Evolutionary conservation across 208 protist genomes (phyloP), one percentile per base, ranked within the genome.

Genomic region (Wallacemonas sp.): DNA sequence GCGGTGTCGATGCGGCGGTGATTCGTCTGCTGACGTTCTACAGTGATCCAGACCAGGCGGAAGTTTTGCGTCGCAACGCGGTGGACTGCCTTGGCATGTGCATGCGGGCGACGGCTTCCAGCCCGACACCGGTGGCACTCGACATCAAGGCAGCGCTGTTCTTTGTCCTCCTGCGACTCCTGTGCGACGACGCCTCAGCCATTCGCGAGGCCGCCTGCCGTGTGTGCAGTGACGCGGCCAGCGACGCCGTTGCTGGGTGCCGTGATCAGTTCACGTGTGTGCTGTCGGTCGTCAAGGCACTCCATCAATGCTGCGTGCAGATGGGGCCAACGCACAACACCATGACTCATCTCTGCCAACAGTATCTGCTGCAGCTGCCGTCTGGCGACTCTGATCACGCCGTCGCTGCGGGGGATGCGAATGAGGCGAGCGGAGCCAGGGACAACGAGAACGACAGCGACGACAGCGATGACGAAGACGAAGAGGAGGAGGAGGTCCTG

Each of bases 121-220:
- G 32, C 23, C 6, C 14, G 29, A 17, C 6, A 8, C n/a, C 32
- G 29, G 29, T 39, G 5, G 14, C 57, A 5, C 16, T 32, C n/a
- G 1, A 55, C 21, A 1, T 34, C 12, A 9, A 29, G 4, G 39
- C 41, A 8, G 5, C 39, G 3, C 16, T 63, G 43, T 26, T 62
- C 0, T 83, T 78, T 54, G 12, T 92, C 16, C 72, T 93, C 30
- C 61, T 93, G 29, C 70, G 76, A 1, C 68, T 96, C 29, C 72
- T 96, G 9, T 78, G 88, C 29, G 91, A 96, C 63, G 91, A 96
- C 58, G 67, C 80, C 1, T 48, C 78, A 26, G 78, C 78, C 11
- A 80, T 96, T 16, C 87, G 91, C 27, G 74, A 83, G 4, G 70
- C 52, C 12, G 73, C 85, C 38, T 83, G 83, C 14, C 23, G 12